Evolutionary conservation across 306 rosid species (phyloP), one percentile per base, ranked within the genome.

Genomic region (Rosa chinensis): DNA sequence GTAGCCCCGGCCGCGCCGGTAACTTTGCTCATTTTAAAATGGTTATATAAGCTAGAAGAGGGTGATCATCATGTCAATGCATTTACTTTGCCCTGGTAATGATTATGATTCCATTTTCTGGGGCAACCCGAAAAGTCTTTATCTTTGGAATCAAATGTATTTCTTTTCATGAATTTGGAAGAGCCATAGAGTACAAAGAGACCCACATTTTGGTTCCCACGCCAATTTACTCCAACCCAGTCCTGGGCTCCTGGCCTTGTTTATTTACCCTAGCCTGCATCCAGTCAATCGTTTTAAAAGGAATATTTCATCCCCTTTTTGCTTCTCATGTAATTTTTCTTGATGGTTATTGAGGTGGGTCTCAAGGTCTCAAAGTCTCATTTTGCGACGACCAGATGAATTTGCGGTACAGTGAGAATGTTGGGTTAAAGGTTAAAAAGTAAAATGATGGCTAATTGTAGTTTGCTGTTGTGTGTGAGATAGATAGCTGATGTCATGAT

Each of bases 61-160:
- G 62, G 23, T 47, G 21, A 63, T 72, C 56, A 75, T 66, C 72
- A 79, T 40, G 74, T 67, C 76, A 79, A 75, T 45, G n/a, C 76
- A 71, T 67, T 63, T 17, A 52, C 28, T 67, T 75, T 52, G 79
- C 13, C 66, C 48, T 21, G 21, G 79, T 47, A 52, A 80, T 84
- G 74, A 84, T 86, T 83, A 78, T 83, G 84, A 79, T 76, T 80
- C 77, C 87, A 77, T 84, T 73, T 82, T 73, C 16, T 70, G 84
- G 85, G 84, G 82, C 87, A 76, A 78, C 48, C 67, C 56, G 43
- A 64, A 81, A 84, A 79, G 78, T 81, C 78, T 23, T 71, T 56
- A 73, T 70, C 48, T 73, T 28, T 61, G 86, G 77, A 42, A 78
- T 40, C 76, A 67, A 82, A 66, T 66, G 74, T 45, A 47, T 1